Evolutionary conservation across 2,329 filamentous ascomycete genomes (phyloP), one percentile per base, ranked within the genome.

Genomic region (Aspergillus carbonarius): DNA sequence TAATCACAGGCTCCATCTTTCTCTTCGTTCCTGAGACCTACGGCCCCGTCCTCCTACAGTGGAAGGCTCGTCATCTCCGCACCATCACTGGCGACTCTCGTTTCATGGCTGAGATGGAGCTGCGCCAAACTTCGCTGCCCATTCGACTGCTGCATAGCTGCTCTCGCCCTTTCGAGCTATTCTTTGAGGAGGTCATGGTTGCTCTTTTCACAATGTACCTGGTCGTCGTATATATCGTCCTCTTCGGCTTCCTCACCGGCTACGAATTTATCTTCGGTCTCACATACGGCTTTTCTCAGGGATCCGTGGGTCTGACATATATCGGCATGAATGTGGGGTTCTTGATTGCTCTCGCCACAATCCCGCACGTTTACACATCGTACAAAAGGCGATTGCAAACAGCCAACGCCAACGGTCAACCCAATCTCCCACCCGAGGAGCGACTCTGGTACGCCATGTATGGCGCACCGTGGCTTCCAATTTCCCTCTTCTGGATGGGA

Each of bases 401-500:
- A 72, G 35, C 55, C 13, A 48, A 34, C 4, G 42, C 35, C 12
- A 42, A 23, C 17, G 78, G 76, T 6, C 72, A 77, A 1, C 62
- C 66, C 5, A 64, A 69, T 10, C 71, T 84, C 6, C 72, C 78
- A 2, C 83, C 83, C 0, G 84, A 86, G 58, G 81, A 82, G 39
- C 75, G 83, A 5, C 71, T 86, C 0, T 84, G 79, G 75, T 83
- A 78, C 50, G 76, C 77, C 2, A 85, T 86, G 70, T 71, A 83
- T 4, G 78, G 78, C 1, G 78, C 81, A 0, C 78, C 81, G 0
- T 69, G 76, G 0, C 76, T 86, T 1, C 82, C 83, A 0, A 71
- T 84, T 30, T 75, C 74, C 1, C 72, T 86, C 2, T 84, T 86
- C 68, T 86, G 83, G 83, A 82, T 86, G 71, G 83, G 78, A 0